Evolutionary conservation across 495 filamentous ascomycete genomes (phyloP).

Genomic region (Jackrogersella multiformis): DNA sequence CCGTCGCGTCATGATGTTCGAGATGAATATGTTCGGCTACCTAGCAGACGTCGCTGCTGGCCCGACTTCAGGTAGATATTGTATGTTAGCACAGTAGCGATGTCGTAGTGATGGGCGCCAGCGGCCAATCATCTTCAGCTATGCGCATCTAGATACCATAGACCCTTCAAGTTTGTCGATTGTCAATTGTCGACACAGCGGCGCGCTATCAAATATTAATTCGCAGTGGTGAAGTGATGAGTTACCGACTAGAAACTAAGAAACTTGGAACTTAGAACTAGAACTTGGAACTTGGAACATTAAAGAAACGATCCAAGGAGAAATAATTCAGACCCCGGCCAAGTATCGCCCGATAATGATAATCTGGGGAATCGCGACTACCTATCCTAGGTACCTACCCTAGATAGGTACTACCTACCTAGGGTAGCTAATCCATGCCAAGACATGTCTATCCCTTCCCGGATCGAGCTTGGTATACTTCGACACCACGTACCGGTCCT

Average conservation of each 20-base stretch:
- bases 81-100: conserved; percentile 43
- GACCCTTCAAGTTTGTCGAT: neutral
- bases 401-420: too few species aligned
- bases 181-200: too few species aligned
- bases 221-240: neutral
- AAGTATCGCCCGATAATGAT: conserved; percentile 21
- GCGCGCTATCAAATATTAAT: too few species aligned
- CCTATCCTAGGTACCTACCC: too few species aligned
- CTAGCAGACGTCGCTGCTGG: conserved; percentile 22
- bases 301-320: conserved; percentile 5
- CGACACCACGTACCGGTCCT: neutral
- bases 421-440: conserved; percentile 37
- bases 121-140: conserved; percentile 43
- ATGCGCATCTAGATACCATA: conserved; percentile 29
- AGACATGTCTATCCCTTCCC: conserved; percentile 33
- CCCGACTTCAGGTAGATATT: conserved; percentile 17
- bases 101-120: conserved; percentile 38
- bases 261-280: conserved; percentile 13
- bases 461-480: conserved; percentile 21
- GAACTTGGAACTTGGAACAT: conserved; percentile 16
- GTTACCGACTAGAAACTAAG: neutral
- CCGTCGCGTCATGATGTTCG: conserved; percentile 56
- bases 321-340: conserved; percentile 28
- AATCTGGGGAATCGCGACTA: conserved; percentile 43
- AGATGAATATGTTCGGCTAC: conserved; percentile 23